These are phyloP conservation scores for Lotus japonicus DNA, from an alignment of 306 rosid genomes.

Conservation along the genomic window DNA sequence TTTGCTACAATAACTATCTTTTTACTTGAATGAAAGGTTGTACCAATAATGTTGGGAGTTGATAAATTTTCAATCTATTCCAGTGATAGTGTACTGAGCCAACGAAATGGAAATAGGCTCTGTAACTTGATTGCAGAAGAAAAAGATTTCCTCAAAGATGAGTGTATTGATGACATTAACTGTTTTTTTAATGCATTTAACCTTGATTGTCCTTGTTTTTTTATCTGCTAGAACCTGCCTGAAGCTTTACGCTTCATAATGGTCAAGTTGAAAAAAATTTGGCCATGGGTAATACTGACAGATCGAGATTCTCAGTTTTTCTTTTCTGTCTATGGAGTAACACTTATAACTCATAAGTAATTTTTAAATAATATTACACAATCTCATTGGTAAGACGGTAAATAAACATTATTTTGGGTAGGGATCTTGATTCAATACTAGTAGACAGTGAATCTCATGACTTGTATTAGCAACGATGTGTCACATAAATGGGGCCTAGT, in stretches of 20 bases:
- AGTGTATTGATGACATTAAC: not conserved
- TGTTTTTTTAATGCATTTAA: too few species aligned
- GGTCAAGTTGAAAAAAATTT: not conserved
- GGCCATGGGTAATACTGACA: constrained; percentile 15
- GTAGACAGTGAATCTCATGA: constrained; percentile 29
- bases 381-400: too few species aligned
- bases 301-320: too few species aligned
- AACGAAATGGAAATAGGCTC: not conserved
- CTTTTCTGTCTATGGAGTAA: too few species aligned
- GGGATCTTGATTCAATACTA: too few species aligned
- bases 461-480: constrained; percentile 28
- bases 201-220: not conserved
- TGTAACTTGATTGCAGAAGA: not conserved
- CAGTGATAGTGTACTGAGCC: not conserved
- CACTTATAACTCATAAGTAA: too few species aligned
- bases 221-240: constrained; percentile 1
- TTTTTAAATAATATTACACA: too few species aligned
- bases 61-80: constrained; percentile 13
- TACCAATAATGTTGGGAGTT: not conserved
- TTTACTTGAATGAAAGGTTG: not conserved
- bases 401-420: too few species aligned
- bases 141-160: not conserved
- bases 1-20: not conserved
- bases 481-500: constrained; percentile 54
- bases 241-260: constrained; percentile 8